A percentile compares a stretch with the other conserved stretches of the same genome.
Evolutionary conservation across 805 yeast species (phyloP).

Genomic region (Phaffomyces opuntiae): DNA sequence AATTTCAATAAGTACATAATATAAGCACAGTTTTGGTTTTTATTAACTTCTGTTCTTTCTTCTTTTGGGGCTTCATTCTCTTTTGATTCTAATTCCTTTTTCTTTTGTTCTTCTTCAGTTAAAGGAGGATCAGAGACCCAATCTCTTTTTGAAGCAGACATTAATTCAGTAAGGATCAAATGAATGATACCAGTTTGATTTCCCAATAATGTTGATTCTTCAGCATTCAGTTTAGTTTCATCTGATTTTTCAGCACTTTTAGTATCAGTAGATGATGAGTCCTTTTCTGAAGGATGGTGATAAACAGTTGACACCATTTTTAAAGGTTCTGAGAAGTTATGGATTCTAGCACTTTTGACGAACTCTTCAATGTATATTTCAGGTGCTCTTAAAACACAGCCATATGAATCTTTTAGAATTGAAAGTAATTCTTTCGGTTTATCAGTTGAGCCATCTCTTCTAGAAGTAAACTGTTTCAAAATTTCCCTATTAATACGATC

Average conservation of each 20-base stretch:
- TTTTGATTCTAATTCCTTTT: conserved; percentile 25
- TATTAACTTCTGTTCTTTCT: conserved; percentile 31
- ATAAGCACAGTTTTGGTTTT: conserved; percentile 55
- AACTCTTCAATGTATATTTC: conserved; percentile 39
- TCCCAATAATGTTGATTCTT: conserved; percentile 8
- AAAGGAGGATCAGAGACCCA: conserved; percentile 33
- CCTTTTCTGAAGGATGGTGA: conserved; percentile 16
- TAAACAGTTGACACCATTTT: conserved; percentile 19
- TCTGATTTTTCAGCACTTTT: conserved; percentile 10
- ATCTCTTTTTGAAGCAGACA: conserved; percentile 38
- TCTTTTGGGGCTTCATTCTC: conserved; percentile 19
- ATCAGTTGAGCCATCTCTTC: conserved; percentile 21
- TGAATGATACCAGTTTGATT: conserved; percentile 55
- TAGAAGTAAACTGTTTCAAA: conserved; percentile 32
- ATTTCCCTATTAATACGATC: conserved; percentile 47
- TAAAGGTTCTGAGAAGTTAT: conserved; percentile 36
- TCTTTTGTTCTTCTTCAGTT: conserved; percentile 19
- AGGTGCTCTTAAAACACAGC: conserved; percentile 42
- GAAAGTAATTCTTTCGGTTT: conserved; percentile 39
- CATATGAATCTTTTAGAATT: conserved; percentile 43
- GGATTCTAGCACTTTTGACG: conserved; percentile 35
- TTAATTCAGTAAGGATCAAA: conserved; percentile 55
- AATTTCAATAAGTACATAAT: conserved; percentile 62
- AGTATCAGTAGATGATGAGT: conserved; percentile 18
- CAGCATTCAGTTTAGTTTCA: neutral